A percentile compares a stretch with the other conserved stretches of the same genome.
Conservation (phyloP, 768 basidiomycete species). For the Leccinum incarnatum region DNA sequence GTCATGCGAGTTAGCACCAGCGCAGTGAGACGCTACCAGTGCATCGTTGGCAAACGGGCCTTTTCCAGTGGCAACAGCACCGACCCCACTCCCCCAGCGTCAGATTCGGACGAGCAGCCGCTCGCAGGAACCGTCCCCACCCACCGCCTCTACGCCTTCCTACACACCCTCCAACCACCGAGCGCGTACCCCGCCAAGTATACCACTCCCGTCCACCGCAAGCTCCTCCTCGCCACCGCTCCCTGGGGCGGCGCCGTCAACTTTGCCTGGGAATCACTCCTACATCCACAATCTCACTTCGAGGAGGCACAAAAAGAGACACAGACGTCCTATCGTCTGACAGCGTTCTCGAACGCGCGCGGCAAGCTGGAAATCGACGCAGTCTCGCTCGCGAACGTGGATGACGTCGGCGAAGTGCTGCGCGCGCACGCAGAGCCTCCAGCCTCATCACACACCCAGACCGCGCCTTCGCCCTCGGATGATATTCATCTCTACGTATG, state of each 20-base stretch:
- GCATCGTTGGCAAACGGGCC: background rate
- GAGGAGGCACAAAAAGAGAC: conserved; percentile 6
- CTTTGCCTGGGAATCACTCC: conserved; percentile 44
- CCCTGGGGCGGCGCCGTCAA: conserved; percentile 59
- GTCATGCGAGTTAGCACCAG: background rate
- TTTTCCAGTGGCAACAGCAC: background rate
- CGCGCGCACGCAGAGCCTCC: conserved; percentile 30
- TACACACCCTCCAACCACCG: conserved; percentile 51
- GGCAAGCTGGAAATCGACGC: conserved; percentile 50
- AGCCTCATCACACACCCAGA: conserved; percentile 9
- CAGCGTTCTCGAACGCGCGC: conserved; percentile 49
- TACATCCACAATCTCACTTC: conserved; percentile 4
- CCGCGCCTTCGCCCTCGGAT: conserved; percentile 10
- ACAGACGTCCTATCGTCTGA: conserved; percentile 35
- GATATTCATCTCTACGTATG: conserved; percentile 61
- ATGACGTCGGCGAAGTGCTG: conserved; percentile 40
- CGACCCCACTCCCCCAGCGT: background rate
- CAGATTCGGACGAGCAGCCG: conserved; percentile 19
- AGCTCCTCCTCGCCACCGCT: conserved; percentile 42
- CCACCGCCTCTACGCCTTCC: conserved; percentile 54
- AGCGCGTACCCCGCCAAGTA: conserved; percentile 45
- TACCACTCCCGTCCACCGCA: conserved; percentile 49
- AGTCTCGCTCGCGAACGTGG: conserved; percentile 49
- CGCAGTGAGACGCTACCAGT: background rate
- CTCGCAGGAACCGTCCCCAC: conserved; percentile 49